Evolutionary conservation across 2,329 filamentous ascomycete genomes (phyloP), one percentile per base, ranked within the genome.

Genomic region (Stagonosporopsis cucurbitacearum): DNA sequence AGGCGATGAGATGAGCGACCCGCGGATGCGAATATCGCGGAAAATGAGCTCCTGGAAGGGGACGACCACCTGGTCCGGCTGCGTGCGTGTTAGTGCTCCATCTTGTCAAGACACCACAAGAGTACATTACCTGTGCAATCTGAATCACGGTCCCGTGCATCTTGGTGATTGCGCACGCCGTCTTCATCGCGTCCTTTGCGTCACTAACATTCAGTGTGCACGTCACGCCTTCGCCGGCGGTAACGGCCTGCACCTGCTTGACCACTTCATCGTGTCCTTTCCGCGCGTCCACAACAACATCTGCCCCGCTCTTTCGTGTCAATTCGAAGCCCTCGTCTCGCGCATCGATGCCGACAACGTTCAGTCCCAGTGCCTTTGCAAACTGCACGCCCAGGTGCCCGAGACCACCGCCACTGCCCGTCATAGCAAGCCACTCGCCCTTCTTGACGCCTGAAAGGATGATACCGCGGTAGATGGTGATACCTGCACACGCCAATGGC

Each of bases 331-430:
- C 62, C 80, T 95, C 91, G 3, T 86, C 84, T 45, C 92, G 91
- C 48, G 84, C 85, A 70, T 96, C 92, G 65, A 96, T 91, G 63
- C 88, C 92, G 68, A 96, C 86, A 61, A 86, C 81, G 60, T 87
- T 84, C 46, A 96, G 78, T 50, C 92, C 92, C 89, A 96, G 93
- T 42, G 91, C 92, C 76, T 88, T 89, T 44, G 90, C 91, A 77
- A 95, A 96, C 78, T 96, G 92, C 62, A 90, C 81, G 13, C 90
- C 91, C 62, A 94, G 79, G 54, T 83, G 86, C 20, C 90, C 91
- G 51, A 96, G 82, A 59, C 90, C 90, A 73, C 91, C 91, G 57
- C 90, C 90, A 20, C 90, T 90, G 66, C 92, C 92, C 52, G 93
- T 90, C 62, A 96, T 88, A 60, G 89, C 91, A 15, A 96, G 85